Base-by-base conservation (phyloP, 805 yeast species). In the Candida nanaspora region DNA sequence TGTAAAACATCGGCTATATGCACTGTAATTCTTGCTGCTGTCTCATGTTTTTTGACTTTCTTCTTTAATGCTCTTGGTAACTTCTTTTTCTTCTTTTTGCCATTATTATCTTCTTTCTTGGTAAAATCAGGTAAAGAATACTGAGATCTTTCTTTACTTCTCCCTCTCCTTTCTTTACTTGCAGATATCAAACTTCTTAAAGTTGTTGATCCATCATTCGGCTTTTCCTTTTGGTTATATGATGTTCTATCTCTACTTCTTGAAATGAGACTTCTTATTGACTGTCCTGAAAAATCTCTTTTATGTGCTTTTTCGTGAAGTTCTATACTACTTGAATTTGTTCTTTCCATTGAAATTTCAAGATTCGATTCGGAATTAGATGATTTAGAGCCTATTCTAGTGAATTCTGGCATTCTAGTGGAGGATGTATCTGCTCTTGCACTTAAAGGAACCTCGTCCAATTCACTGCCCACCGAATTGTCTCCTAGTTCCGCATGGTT, bases 1-100 rank as follows among this genome's bases (percentile, higher is more conserved):
- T 89, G 95, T 19, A 89, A 65, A 19, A 87, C 76, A 52, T 85
- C 95, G 0, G 95, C 93, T 51, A 89, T 86, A 57, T 91, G 97
- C 11, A 91, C 94, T 0, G 97, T 91, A 52, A 89, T 89, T 42
- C 85, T 79, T 26, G 91, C 89, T 40, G 68, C 61, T 26, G 66
- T 68, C 37, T 67, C 69, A 29, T 49, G 45, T 43, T 62, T 59
- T 47, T 66, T 30, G 48, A 42, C 56, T 45, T 65, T 51, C 47
- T 64, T 61, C 14, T 18, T 25, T 27, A 36, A n/a, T 6, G 42
- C 15, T 39, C 46, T 23, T 40, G 40, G 37, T 40, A 51, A 32
- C 41, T 44, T 38, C 43, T 41, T 41, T 40, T 53, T 41, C 43
- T 55, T 33, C 40, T 41, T 34, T 29, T 29, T 40, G 6, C 33